Evolutionary conservation across 2,329 filamentous ascomycete species (phyloP), one percentile per base, ranked within the genome.

Genomic region (Acrocalymma vagum): DNA sequence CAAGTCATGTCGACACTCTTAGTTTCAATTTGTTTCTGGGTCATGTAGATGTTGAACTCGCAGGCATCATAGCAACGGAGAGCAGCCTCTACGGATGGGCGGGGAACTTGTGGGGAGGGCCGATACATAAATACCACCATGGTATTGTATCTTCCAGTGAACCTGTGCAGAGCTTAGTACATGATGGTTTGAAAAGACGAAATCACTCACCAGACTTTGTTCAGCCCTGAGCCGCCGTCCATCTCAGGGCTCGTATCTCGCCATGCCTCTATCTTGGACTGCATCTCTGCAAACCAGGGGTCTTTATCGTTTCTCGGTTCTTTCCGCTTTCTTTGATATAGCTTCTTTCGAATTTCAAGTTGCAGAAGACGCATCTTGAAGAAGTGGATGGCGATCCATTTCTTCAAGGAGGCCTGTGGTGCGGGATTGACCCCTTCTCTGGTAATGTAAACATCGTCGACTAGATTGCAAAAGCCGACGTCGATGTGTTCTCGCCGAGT

Each of bases 341-440:
- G 76, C 6, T 85, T 86, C 42, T 91, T 83, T 42, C 91, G 81
- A 28, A 96, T 94, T 69, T 97, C 93, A 10, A 92, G 83, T 65
- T 96, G 92, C 9, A 92, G 76, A 42, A 95, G 71, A 39, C 90
- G 81, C 90, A 96, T 95, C 63, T 89, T 93, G 75, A 91, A 91
- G 59, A 95, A 94, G 66, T 99, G 93, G 47, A 96, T 91, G 3
- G 90, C 86, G 17, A 95, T 85, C 58, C 89, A 83, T 68, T 99
- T 99, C 63, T 88, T 90, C 53, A 92, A 79, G 24, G 88, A 90
- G 2, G 82, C 78, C 5, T 86, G 86, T 1, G 86, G 88, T 9
- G 76, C 78, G 0, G 85, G 80, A 15, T 84, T 74, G 41, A 96
- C 87, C 3, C 90, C 92, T 22, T 86, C 78, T 2, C 82, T 77